Evolutionary conservation across 768 basidiomycete genomes (phyloP).

Genomic region (Lactifluus hygrophoroides): DNA sequence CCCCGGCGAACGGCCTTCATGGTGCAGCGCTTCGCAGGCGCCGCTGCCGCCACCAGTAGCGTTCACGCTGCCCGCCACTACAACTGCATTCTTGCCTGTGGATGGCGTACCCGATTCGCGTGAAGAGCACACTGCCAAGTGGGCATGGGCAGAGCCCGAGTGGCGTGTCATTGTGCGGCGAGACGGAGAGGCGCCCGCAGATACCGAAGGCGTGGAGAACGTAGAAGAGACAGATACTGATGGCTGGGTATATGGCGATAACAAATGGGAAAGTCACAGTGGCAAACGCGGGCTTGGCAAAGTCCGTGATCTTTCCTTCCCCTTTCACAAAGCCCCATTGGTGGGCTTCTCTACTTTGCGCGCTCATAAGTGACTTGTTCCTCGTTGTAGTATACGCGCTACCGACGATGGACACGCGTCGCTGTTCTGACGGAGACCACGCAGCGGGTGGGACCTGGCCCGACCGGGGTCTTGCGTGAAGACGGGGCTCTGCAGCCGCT

Average conservation of each 20-base stretch:
- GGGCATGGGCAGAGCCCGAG: constrained; percentile 88
- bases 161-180: constrained; percentile 67
- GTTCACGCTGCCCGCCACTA: constrained; percentile 57
- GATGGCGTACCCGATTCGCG: constrained; percentile 30
- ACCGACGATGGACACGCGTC: constrained; percentile 78
- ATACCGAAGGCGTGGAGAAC: constrained; percentile 29
- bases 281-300: constrained; percentile 81
- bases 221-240: constrained; percentile 67
- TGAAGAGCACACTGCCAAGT: constrained; percentile 67
- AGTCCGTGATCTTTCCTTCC: constrained; percentile 29
- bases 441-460: constrained; percentile 39
- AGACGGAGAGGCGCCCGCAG: constrained; percentile 38
- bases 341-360: not conserved
- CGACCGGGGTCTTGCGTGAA: constrained; percentile 24
- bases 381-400: constrained; percentile 65
- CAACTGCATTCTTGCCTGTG: constrained; percentile 45
- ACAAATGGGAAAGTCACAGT: constrained; percentile 84
- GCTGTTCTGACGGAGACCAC: constrained; percentile 69
- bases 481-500: constrained; percentile 9
- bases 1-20: constrained; percentile 83
- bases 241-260: constrained; percentile 92
- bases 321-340: not conserved
- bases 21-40: constrained; percentile 53
- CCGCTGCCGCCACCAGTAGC: constrained; percentile 63
- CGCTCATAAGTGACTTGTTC: not conserved